These are phyloP conservation scores for Russula abietina DNA, from an alignment of 768 basidiomycete genomes.

Conservation along the genomic window DNA sequence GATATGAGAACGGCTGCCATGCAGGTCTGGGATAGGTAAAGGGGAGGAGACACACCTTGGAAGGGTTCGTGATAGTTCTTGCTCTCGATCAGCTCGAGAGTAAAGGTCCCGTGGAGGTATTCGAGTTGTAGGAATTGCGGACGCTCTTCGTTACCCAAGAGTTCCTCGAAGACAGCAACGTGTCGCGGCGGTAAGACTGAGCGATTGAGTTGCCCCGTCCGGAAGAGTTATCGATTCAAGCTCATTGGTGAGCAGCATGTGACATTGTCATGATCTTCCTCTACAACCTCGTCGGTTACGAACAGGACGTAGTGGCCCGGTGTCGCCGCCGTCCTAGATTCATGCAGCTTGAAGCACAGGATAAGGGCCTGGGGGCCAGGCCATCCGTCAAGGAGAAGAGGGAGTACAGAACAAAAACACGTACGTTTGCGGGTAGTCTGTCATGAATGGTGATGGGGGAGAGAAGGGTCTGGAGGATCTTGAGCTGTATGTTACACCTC, in stretches of 20 bases:
- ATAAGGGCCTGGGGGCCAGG: neutral
- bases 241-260: conserved; percentile 35
- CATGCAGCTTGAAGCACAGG: conserved; percentile 80
- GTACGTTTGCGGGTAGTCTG: conserved; percentile 70
- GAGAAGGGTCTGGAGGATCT: conserved; percentile 63
- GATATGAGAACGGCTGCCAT: neutral
- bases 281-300: conserved; percentile 88
- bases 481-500: conserved; percentile 97
- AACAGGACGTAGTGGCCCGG: conserved; percentile 96
- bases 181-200: conserved; percentile 80
- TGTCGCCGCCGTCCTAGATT: conserved; percentile 83
- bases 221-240: conserved; percentile 42
- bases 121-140: conserved; percentile 69
- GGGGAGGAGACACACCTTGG: conserved; percentile 47
- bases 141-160: conserved; percentile 60
- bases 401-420: conserved; percentile 27
- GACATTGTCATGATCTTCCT: conserved; percentile 50
- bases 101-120: conserved; percentile 86
- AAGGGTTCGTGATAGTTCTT: conserved; percentile 87
- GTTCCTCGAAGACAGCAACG: too few relatives aligned
- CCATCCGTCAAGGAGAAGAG: neutral
- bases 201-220: conserved; percentile 45
- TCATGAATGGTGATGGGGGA: conserved; percentile 83
- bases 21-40: conserved; percentile 21
- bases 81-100: conserved; percentile 94